A percentile compares a stretch with the other conserved stretches of the same genome.
These are phyloP conservation scores for Zygosaccharomyces bailii DNA, from an alignment of 805 yeast genomes.

Conservation along the genomic window DNA sequence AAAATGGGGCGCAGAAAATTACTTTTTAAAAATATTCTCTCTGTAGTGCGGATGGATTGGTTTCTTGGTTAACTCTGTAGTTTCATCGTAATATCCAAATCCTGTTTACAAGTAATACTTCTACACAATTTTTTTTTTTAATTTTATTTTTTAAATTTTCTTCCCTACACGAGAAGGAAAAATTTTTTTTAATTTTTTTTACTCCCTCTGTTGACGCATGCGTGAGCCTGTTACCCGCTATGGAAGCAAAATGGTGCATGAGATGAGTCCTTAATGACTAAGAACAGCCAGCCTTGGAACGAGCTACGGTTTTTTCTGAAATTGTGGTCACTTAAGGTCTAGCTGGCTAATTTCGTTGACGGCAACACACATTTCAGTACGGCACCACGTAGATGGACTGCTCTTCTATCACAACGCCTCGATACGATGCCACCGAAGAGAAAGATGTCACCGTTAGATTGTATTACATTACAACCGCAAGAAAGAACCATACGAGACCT, in stretches of 20 bases:
- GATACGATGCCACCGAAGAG: constrained; percentile 31
- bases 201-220: background rate
- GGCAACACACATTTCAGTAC: constrained; percentile 31
- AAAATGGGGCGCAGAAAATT: background rate
- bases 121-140: constrained; percentile 5
- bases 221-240: background rate
- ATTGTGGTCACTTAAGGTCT: background rate
- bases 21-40: background rate
- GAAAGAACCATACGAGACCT: constrained; percentile 8
- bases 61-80: background rate
- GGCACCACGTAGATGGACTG: constrained; percentile 30
- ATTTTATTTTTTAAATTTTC: constrained; percentile 3
- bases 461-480: constrained; percentile 19
- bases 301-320: background rate
- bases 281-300: background rate
- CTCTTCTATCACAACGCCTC: constrained; percentile 12
- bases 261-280: background rate
- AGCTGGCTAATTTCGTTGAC: constrained; percentile 25
- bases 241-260: background rate
- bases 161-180: background rate
- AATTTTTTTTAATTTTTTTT: background rate
- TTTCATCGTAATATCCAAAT: background rate
- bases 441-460: constrained; percentile 23
- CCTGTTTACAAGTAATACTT: background rate
- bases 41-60: background rate